Base-by-base conservation (phyloP, 1,284 basidiomycete species). In the Somion occarium region DNA sequence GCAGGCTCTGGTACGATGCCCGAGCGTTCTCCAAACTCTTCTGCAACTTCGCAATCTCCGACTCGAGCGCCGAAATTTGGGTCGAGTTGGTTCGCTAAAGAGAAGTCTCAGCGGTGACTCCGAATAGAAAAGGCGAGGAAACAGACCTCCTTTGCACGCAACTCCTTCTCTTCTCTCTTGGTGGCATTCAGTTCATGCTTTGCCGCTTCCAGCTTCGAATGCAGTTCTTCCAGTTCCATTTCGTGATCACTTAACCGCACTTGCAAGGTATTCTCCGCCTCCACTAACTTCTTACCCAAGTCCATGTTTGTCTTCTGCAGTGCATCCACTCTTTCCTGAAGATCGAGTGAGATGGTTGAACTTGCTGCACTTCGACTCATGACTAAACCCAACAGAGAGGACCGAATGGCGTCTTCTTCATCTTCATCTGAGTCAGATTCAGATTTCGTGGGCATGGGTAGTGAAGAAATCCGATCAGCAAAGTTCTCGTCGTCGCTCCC, bases 111-210 rank as follows among this genome's bases (percentile, higher is more conserved):
- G 37, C 52, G 25, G 46, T 27, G 43, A 25, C 30, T 15, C 48
- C 13, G 7, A 7, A 7, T 34, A 56, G 15, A 49, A 9, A 26
- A 46, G 34, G 4, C 22, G 15, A 38, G 41, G 34, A 34, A 25
- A 53, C 1, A 9, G 48, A 86, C 85, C 73, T 95, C 93, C 67
- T 93, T 93, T 11, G 78, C 74, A 44, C 88, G 76, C 55, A 93
- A 67, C 61, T 96, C 93, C 69, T 95, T 94, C 67, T 95, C 91
- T 58, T 95, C 91, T 42, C 88, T 78, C 65, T 90, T 88, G 3
- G 86, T 83, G 5, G 82, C 75, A 12, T 73, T 83, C 5, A 95
- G 70, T 67, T 95, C 91, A 9, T 72, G 78, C 58, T 78, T 72
- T 50, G 85, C 65, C 61, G 93, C 90, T 53, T 94, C 90, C 47